A percentile compares a stretch with the other conserved stretches of the same genome.
These are phyloP conservation scores for Leishmania aethiopica DNA, from an alignment of 208 protist species.

Conservation along the genomic window DNA sequence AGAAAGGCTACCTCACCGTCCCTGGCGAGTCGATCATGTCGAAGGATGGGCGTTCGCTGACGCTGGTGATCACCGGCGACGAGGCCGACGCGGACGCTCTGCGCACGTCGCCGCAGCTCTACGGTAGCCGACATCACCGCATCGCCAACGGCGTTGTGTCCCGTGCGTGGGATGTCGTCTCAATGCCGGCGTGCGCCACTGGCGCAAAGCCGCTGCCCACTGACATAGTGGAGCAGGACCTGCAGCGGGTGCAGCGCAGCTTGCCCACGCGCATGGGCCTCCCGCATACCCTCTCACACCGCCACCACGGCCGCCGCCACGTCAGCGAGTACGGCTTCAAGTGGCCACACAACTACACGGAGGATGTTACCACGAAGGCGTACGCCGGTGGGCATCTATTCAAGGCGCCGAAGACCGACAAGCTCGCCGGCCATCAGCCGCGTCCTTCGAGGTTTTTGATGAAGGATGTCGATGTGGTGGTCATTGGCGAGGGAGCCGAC, in stretches of 20 bases:
- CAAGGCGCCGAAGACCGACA: slow-evolving; percentile 46
- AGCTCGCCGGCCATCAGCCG: slow-evolving; percentile 43
- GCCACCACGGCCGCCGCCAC: slow-evolving; percentile 71
- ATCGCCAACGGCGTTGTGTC: slow-evolving; percentile 69
- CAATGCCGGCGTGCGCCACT: slow-evolving; percentile 30
- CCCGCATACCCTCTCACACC: slow-evolving; percentile 68
- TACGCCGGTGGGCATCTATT: slow-evolving; percentile 83
- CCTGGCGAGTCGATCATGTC: slow-evolving; percentile 70
- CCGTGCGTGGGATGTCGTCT: slow-evolving; percentile 81
- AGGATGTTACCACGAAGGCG: slow-evolving; percentile 59
- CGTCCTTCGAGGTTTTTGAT: slow-evolving; percentile 62
- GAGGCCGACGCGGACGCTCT: slow-evolving; percentile 62
- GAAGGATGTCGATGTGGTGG: slow-evolving; percentile 57
- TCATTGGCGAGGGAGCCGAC: slow-evolving; percentile 53
- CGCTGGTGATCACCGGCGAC: slow-evolving; percentile 57
- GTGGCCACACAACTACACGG: slow-evolving; percentile 69
- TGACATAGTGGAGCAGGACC: slow-evolving; percentile 68
- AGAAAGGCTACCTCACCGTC: slow-evolving; percentile 77
- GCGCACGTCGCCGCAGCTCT: slow-evolving; percentile 68
- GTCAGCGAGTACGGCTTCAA: slow-evolving; percentile 85
- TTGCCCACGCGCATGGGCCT: slow-evolving; percentile 77
- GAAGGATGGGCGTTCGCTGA: slow-evolving; percentile 53
- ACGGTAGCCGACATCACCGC: slow-evolving; percentile 84
- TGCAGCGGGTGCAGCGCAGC: slow-evolving; percentile 63
- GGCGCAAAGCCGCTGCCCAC: slow-evolving; percentile 13